phyloP scores from a whole-genome alignment of 441 rosid species.

The Adansonia rubrostipa region DNA sequence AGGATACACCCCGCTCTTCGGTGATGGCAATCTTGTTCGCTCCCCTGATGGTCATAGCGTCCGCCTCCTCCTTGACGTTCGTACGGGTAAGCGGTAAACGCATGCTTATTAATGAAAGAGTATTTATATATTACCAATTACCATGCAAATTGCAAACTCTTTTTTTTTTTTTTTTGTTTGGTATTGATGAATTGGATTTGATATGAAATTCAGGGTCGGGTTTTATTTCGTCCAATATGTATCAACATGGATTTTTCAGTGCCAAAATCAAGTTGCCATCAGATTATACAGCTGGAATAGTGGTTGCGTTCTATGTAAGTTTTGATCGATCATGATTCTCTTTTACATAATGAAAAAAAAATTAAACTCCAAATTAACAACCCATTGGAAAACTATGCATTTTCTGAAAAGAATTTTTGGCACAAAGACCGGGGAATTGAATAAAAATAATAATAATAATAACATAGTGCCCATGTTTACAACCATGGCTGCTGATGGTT shows the following conservation, averaged over 20 bases:
- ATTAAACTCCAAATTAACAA: neutral
- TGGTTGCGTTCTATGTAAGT: slow-evolving; percentile 90
- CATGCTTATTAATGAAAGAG: neutral
- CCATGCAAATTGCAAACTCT: neutral
- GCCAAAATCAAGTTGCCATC: slow-evolving; percentile 83
- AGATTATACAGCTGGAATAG: slow-evolving; percentile 83
- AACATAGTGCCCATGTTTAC: neutral
- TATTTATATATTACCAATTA: neutral
- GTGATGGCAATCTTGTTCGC: slow-evolving; percentile 77
- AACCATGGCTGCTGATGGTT: neutral
- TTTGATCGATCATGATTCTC: neutral
- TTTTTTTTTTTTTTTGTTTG: neutral
- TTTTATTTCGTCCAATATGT: slow-evolving; percentile 82
- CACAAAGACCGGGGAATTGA: neutral
- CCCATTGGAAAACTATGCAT: neutral
- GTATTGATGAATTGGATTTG: neutral
- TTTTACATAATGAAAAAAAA: neutral
- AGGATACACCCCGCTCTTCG: slow-evolving; percentile 80
- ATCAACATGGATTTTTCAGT: slow-evolving; percentile 84
- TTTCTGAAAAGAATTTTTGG: neutral
- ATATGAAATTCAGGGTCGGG: slow-evolving; percentile 66
- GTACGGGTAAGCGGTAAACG: slow-evolving; percentile 51
- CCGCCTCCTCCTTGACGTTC: slow-evolving; percentile 84
- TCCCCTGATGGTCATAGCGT: slow-evolving; percentile 68
- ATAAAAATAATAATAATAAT: neutral